Conservation (phyloP, 176 grass and related monocot genomes). For the Avena sativa region DNA sequence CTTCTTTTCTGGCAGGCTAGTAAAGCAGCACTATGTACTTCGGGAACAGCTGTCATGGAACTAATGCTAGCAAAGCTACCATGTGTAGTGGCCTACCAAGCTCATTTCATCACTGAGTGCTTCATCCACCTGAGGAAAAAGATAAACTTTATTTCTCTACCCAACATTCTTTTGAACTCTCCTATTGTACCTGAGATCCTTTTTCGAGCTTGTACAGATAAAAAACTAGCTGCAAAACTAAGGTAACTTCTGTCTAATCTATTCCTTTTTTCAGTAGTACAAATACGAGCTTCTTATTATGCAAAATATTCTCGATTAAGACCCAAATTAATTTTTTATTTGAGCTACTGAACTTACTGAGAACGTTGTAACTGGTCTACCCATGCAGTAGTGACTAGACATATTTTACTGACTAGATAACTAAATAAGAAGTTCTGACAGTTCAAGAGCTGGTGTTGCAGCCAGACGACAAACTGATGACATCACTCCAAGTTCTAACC, state of each 20-base stretch:
- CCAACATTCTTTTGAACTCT: constrained; percentile 91
- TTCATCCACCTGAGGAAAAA: constrained; percentile 77
- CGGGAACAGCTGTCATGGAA: constrained; percentile 94
- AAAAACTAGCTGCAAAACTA: constrained; percentile 63
- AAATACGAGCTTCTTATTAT: constrained; percentile 1
- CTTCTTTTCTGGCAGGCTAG: constrained; percentile 70
- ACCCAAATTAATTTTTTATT: neutral
- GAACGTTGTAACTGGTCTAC: neutral
- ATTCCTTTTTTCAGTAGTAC: neutral
- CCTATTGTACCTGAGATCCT: constrained; percentile 83
- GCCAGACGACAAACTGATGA: neutral
- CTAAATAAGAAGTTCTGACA: neutral
- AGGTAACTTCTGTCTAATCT: constrained; percentile 55
- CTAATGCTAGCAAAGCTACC: constrained; percentile 76
- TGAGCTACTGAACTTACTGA: neutral
- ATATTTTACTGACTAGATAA: neutral
- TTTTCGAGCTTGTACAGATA: constrained; percentile 66
- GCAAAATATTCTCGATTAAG: neutral
- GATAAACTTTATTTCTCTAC: constrained; percentile 88
- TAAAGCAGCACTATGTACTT: constrained; percentile 91
- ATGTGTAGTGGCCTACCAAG: constrained; percentile 83
- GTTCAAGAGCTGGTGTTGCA: neutral
- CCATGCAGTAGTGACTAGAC: neutral
- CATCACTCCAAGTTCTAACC: neutral
- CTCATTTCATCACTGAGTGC: constrained; percentile 90